Conservation (phyloP, 1,284 basidiomycete species). For the Naganishia liquefaciens region DNA sequence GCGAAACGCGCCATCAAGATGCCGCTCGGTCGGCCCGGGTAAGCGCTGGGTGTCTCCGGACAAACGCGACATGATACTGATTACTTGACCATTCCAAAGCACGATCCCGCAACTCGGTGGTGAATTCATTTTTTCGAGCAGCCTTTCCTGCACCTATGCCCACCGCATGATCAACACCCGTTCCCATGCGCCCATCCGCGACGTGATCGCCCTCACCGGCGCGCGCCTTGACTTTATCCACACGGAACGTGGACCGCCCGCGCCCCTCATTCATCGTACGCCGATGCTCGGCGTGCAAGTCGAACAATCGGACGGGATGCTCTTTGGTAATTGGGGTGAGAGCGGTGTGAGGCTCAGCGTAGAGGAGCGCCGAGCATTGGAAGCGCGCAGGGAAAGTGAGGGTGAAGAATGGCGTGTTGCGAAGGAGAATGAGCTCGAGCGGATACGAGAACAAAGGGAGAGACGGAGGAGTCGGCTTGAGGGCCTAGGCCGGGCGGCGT, state of each 20-base stretch:
- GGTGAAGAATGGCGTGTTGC: constrained; percentile 39
- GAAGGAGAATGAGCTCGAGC: constrained; percentile 40
- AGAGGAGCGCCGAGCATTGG: constrained; percentile 26
- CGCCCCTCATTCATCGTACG: constrained; percentile 23
- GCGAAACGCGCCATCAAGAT: constrained; percentile 58
- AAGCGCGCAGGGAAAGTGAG: constrained; percentile 19
- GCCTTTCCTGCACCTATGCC: constrained; percentile 44
- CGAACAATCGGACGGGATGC: constrained; percentile 20
- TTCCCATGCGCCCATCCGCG: constrained; percentile 67
- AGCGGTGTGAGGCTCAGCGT: constrained; percentile 23
- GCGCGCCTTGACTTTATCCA: constrained; percentile 40
- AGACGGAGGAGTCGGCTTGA: constrained; percentile 34
- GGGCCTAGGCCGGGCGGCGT: neutral
- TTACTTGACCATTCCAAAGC: neutral
- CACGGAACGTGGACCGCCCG: constrained; percentile 14
- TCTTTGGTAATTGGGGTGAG: constrained; percentile 31
- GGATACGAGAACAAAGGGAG: constrained; percentile 40
- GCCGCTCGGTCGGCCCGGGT: constrained; percentile 76
- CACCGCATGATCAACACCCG: constrained; percentile 59
- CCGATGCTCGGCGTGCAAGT: neutral
- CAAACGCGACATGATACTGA: neutral
- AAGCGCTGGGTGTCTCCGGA: constrained; percentile 49
- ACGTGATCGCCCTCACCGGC: constrained; percentile 66
- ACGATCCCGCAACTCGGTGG: constrained; percentile 68
- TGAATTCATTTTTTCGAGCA: constrained; percentile 81